Evolutionary conservation across 2,329 filamentous ascomycete species (phyloP).

Genomic region (Botrytis hyacinthi): DNA sequence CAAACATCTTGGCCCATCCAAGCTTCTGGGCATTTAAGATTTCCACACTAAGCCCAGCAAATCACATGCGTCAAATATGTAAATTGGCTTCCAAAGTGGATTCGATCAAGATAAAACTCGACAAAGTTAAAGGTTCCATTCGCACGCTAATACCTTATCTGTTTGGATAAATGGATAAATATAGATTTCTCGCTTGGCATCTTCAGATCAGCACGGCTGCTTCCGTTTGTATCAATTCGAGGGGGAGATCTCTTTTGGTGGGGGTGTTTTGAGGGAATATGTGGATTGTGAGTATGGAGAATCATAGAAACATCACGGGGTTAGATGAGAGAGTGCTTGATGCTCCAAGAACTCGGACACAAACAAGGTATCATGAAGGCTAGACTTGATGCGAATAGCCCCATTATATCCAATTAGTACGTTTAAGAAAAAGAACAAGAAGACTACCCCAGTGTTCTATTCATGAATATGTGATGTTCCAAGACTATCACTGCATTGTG

Average conservation of each 20-base stretch:
- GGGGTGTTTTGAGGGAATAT: background rate
- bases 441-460: background rate
- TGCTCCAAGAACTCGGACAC: background rate
- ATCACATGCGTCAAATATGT: background rate
- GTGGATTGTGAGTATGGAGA: background rate
- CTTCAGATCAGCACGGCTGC: background rate
- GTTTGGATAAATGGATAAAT: constrained; percentile 7
- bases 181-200: constrained; percentile 3
- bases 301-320: background rate
- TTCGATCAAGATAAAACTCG: background rate
- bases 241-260: background rate
- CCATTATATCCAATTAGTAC: background rate
- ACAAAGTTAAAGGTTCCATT: background rate
- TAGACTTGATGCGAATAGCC: background rate
- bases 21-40: background rate
- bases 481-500: constrained; percentile 2
- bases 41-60: background rate
- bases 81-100: background rate
- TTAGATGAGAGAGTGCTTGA: background rate
- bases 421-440: background rate
- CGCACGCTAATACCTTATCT: constrained; percentile 1
- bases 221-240: background rate
- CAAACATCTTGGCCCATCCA: background rate
- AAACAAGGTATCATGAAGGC: background rate
- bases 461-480: background rate